These are phyloP conservation scores for Athelia sp. DNA, from an alignment of 1,284 basidiomycete genomes.

Conservation along the genomic window DNA sequence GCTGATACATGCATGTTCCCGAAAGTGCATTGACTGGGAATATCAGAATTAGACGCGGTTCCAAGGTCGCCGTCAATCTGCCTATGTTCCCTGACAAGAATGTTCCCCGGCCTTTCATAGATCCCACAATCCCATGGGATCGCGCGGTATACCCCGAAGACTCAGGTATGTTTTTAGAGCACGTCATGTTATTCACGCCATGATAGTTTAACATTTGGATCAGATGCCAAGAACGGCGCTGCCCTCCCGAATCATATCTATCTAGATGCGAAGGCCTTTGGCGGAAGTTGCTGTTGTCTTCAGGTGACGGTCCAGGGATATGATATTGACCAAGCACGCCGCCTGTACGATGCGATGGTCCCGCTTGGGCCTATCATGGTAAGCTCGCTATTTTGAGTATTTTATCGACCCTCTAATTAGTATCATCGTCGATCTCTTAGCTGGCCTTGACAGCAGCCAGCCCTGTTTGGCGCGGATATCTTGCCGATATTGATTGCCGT, in stretches of 20 bases:
- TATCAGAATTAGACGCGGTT: constrained; percentile 85
- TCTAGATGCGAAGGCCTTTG: constrained; percentile 99
- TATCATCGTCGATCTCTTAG: constrained; percentile 31
- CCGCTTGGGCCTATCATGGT: not conserved
- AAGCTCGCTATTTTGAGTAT: no score
- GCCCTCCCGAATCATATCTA: constrained; percentile 92
- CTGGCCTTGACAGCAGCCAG: constrained; percentile 92
- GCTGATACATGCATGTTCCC: no score
- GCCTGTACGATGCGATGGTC: not conserved
- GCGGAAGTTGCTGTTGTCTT: constrained; percentile 98
- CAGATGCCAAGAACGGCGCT: constrained; percentile 85
- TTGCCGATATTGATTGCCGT: constrained; percentile 95
- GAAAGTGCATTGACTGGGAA: constrained; percentile 97
- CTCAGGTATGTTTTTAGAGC: constrained; percentile 41
- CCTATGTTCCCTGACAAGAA: constrained; percentile 89
- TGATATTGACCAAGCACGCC: constrained; percentile 54
- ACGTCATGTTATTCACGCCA: no score
- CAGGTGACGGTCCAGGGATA: constrained; percentile 98
- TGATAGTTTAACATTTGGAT: not conserved
- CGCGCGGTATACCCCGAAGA: constrained; percentile 80
- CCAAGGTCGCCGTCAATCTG: constrained; percentile 94
- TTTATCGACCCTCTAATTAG: no score
- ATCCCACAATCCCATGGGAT: constrained; percentile 86
- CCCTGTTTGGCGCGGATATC: constrained; percentile 90
- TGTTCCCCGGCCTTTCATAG: constrained; percentile 87